Evolutionary conservation across 2,329 filamentous ascomycete species (phyloP), one percentile per base, ranked within the genome.

Genomic region (Escovopsis sp.): DNA sequence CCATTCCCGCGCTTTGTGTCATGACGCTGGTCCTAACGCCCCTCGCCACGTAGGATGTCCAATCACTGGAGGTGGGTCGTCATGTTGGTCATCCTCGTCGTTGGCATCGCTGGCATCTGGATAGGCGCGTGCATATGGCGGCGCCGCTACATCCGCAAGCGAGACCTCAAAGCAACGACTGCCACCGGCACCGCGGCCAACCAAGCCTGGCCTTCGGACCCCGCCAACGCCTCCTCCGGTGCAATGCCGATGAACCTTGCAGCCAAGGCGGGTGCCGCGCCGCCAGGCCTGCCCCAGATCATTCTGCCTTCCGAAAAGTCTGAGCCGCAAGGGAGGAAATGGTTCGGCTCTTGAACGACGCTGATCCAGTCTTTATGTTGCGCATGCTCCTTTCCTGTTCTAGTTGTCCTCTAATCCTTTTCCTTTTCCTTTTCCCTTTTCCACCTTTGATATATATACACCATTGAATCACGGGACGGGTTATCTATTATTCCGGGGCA

Each of bases 41-140:
- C 34, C 15, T 23, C 36, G 9, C 26, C 11, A 11, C 19, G 6
- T 47, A 85, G 82, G 82, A 63, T 84, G 40, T 69, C 72, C 7
- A 70, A 66, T 26, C 84, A 89, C 59, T 85, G 75, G 67, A 72
- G 78, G 65, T 94, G 85, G 85, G 75, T 93, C 38, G 70, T 89
- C 48, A 85, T 91, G 71, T 69, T 91, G 42, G 78, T 86, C 49
- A 66, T 89, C 47, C 69, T 93, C 26, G 70, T 80, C 36, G 66
- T 89, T 46, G 80, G 68, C 42, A 82, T 93, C 47, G 63, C 70
- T 12, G 67, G 68, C 44, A 73, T 85, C 53, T 82, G 80, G 69
- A 62, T 81, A 34, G 69, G 74, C 15, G 81, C 80, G 34, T 75
- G 79, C 54, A 73, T 82, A 59, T 76, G 85, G 63, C 82, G 85